phyloP scores from a whole-genome alignment of 2,329 filamentous ascomycete species.

The Coleophoma crateriformis region DNA sequence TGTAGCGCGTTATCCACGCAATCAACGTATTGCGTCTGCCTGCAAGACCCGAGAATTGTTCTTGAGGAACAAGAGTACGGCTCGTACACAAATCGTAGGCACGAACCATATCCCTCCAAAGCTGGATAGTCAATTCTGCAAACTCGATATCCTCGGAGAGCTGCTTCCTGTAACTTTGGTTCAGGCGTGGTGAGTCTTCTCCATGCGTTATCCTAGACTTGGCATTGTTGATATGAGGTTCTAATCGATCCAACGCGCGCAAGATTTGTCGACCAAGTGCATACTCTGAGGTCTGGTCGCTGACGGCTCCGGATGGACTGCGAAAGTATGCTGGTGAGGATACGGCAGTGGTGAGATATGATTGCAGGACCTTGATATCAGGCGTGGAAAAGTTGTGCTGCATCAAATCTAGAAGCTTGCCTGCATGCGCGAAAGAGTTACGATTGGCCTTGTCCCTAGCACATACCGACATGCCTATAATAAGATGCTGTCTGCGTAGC shows the following conservation, averaged over 20 bases:
- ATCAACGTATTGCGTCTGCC: not conserved
- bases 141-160: too few relatives aligned
- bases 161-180: too few relatives aligned
- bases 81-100: constrained; percentile 26
- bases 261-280: constrained; percentile 45
- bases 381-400: constrained; percentile 33
- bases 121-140: constrained; percentile 1
- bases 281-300: constrained; percentile 25
- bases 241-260: constrained; percentile 41
- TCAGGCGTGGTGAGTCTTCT: too few relatives aligned
- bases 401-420: constrained; percentile 62
- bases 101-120: constrained; percentile 24
- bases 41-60: constrained; percentile 5
- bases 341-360: constrained; percentile 53
- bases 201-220: constrained; percentile 5
- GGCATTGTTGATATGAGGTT: constrained; percentile 19
- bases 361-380: constrained; percentile 44
- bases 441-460: constrained; percentile 70
- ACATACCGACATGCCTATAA: constrained; percentile 69
- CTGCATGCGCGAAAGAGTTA: constrained; percentile 61
- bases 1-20: not conserved
- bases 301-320: constrained; percentile 24
- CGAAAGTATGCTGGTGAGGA: constrained; percentile 20
- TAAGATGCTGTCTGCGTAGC: constrained; percentile 51
- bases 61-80: constrained; percentile 17